Percentiles rank a stretch among this genome's conserved stretches.
Evolutionary conservation across 495 filamentous ascomycete genomes (phyloP).

Genomic region (Podospora comata): DNA sequence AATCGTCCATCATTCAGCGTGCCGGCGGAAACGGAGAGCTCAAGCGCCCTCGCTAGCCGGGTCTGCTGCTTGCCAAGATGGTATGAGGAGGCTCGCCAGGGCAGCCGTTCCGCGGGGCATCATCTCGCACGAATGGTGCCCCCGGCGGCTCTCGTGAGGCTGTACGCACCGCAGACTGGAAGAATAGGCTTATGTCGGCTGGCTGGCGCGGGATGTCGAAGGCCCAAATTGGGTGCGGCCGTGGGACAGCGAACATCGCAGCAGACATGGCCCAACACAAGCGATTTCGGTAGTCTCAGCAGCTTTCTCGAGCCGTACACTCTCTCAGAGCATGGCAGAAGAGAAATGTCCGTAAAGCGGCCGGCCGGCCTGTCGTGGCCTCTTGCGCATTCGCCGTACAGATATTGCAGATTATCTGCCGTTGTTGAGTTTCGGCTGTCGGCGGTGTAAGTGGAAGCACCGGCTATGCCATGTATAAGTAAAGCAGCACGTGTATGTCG

Average conservation of each 20-base stretch:
- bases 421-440: conserved; percentile 1
- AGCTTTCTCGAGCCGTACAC: not conserved
- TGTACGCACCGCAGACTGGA: conserved; percentile 13
- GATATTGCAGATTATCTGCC: not conserved
- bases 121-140: conserved; percentile 20
- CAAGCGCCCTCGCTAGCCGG: conserved; percentile 20
- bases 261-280: not conserved
- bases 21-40: conserved; percentile 13
- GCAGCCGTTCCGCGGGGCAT: conserved; percentile 25
- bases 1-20: not conserved
- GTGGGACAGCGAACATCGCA: conserved; percentile 4
- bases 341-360: not conserved
- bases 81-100: conserved; percentile 21
- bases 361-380: not conserved
- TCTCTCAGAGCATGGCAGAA: not conserved
- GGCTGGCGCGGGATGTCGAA: conserved; percentile 28
- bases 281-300: not conserved
- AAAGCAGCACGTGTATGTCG: not conserved
- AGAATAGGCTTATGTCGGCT: conserved; percentile 25
- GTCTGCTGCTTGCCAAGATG: conserved; percentile 19
- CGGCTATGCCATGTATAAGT: not conserved
- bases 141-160: conserved; percentile 16
- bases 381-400: not conserved
- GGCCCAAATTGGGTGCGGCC: not conserved
- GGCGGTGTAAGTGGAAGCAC: not conserved